Evolutionary conservation across 179 eudicot genomes (phyloP), one percentile per base, ranked within the genome.

Genomic region (Beta lomatogona): DNA sequence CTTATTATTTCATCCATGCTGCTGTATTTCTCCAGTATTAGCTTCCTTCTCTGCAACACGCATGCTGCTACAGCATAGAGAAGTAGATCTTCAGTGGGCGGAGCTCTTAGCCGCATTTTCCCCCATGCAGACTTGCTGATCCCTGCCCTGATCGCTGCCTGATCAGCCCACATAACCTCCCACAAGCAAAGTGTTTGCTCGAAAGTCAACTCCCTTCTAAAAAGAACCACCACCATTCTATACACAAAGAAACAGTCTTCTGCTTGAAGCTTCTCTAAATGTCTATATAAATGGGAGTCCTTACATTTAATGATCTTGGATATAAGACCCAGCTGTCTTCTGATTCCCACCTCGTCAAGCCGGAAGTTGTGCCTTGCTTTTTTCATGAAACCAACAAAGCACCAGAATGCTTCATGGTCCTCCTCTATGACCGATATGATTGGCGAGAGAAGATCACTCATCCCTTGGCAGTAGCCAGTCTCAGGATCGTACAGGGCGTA

Each of bases 81-180:
- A 81, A 94, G 80, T 19, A 94, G 87, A 83, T 94, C 95, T 4
- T 94, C 98, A 10, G 97, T 94, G 2, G 98, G 98, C 9, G 98
- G 98, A 72, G 95, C 98, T 3, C 95, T 91, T 77, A 82, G 97
- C 81, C 98, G 89, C 84, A 91, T 91, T 89, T 91, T 83, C 69
- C 91, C 90, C 98, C 97, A 93, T 1, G 96, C 92, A 25, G 96
- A 91, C 78, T 91, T 94, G 21, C 96, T 95, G 0, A 94, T 85
- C 71, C 97, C 96, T 4, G 94, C 95, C 80, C 95, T 82, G 45
- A 91, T 88, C 8, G 98, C 98, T 2, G 96, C 92, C 86, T 93
- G 94, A 81, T 94, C 97, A 1, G 98, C 95, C 98, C 98, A 94
- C 96, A 94, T 91, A 19, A 94, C 95, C 82, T 94, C 98, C 98